Evolutionary conservation across 1,139 yeast species (phyloP).

Genomic region (Groenewaldozyma auringiensis): DNA sequence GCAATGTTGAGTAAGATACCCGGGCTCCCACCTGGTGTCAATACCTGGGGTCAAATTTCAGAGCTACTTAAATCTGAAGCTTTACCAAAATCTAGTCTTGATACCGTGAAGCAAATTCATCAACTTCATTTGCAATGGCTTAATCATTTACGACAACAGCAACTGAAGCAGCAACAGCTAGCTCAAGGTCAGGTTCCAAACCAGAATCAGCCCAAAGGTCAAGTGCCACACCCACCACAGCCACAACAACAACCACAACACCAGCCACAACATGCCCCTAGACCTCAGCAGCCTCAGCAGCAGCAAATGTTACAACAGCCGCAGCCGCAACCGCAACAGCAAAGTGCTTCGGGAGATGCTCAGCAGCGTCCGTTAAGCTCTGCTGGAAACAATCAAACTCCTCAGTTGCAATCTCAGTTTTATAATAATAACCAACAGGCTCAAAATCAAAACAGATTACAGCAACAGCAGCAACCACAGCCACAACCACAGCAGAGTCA

Average conservation of each 20-base stretch:
- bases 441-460: constrained; percentile 15
- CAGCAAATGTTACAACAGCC: constrained; percentile 14
- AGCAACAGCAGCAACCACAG: constrained; percentile 12
- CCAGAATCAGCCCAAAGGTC: neutral
- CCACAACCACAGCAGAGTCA: neutral
- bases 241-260: constrained; percentile 12
- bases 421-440: constrained; percentile 9
- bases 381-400: neutral
- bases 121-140: constrained; percentile 48
- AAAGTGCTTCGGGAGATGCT: constrained; percentile 9
- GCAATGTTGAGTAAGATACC: constrained; percentile 65
- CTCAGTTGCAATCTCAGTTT: constrained; percentile 2
- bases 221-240: constrained; percentile 2
- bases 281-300: constrained; percentile 17
- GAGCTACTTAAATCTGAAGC: constrained; percentile 56
- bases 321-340: constrained; percentile 17
- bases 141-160: constrained; percentile 23
- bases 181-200: constrained; percentile 17
- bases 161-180: constrained; percentile 23
- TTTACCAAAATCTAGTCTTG: constrained; percentile 48
- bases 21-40: constrained; percentile 70
- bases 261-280: constrained; percentile 17
- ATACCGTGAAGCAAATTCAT: constrained; percentile 53
- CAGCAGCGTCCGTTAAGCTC: constrained; percentile 12
- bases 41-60: constrained; percentile 77